A percentile compares a stretch with the other conserved stretches of the same genome.
These are phyloP conservation scores for Thalassiosira profunda DNA, from an alignment of 108 stramenopile genomes.

Conservation along the genomic window DNA sequence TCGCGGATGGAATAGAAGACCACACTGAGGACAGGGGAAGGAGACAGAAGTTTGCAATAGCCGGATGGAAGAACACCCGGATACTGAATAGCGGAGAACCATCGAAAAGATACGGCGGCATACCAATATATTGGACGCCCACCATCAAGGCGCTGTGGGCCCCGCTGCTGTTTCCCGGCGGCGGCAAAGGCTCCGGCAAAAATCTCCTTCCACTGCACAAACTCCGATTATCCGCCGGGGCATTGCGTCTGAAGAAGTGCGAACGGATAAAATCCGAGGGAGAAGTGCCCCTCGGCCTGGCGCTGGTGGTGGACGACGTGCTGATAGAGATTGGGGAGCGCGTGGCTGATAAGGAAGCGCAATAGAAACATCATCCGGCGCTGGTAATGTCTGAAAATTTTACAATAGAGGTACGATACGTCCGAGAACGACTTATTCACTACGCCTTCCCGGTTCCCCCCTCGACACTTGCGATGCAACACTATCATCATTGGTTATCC, in stretches of 20 bases:
- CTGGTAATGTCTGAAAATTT: neutral
- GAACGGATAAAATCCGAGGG: slow-evolving; percentile 5
- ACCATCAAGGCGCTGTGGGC: slow-evolving; percentile 69
- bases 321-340: slow-evolving; percentile 46
- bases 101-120: slow-evolving; percentile 30
- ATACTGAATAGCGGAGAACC: slow-evolving; percentile 8
- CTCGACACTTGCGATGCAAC: no score
- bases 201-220: slow-evolving; percentile 49
- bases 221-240: slow-evolving; percentile 54
- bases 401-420: neutral
- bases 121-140: slow-evolving; percentile 65
- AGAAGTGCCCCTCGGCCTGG: slow-evolving; percentile 32
- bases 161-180: slow-evolving; percentile 24
- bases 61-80: slow-evolving; percentile 53
- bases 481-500: no score
- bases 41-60: slow-evolving; percentile 25
- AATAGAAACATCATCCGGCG: no score
- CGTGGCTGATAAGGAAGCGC: neutral
- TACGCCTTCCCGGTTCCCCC: no score
- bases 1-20: slow-evolving; percentile 14
- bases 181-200: neutral
- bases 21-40: neutral
- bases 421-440: no score
- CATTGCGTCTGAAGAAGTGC: slow-evolving; percentile 44
- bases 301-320: slow-evolving; percentile 45